phyloP scores from a whole-genome alignment of 2,329 filamentous ascomycete species.

The Mollisiaceae sp. region DNA sequence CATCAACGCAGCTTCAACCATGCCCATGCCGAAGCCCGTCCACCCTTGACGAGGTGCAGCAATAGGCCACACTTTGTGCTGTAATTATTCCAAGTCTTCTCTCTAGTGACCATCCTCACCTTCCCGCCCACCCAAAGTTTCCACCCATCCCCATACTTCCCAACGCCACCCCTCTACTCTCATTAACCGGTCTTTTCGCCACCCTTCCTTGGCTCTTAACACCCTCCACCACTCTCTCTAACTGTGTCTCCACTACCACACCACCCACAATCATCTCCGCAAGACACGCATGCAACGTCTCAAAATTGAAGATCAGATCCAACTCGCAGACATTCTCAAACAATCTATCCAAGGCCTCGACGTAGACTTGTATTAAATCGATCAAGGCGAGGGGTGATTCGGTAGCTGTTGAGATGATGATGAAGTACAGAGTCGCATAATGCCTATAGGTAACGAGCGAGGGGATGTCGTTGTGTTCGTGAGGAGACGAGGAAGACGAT shows the following conservation, averaged over 20 bases:
- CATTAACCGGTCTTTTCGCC: slow-evolving; percentile 79
- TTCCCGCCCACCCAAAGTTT: slow-evolving; percentile 43
- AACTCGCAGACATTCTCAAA: slow-evolving; percentile 99
- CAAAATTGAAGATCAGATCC: slow-evolving; percentile 97
- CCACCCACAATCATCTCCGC: slow-evolving; percentile 96
- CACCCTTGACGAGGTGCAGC: too few relatives aligned
- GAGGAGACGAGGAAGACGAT: slow-evolving; percentile 70
- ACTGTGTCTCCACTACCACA: slow-evolving; percentile 89
- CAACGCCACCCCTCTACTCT: slow-evolving; percentile 59
- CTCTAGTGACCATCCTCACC: slow-evolving; percentile 31
- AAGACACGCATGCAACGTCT: slow-evolving; percentile 89
- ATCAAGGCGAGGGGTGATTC: slow-evolving; percentile 95
- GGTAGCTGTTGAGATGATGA: slow-evolving; percentile 94
- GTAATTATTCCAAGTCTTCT: not conserved
- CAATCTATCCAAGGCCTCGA: slow-evolving; percentile 90
- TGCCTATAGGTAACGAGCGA: slow-evolving; percentile 97
- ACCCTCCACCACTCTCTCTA: slow-evolving; percentile 86
- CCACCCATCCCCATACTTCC: slow-evolving; percentile 45
- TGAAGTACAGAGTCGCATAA: slow-evolving; percentile 98
- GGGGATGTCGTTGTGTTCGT: slow-evolving; percentile 81
- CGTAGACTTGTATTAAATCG: slow-evolving; percentile 97
- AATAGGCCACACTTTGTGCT: not conserved
- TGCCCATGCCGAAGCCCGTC: too few relatives aligned
- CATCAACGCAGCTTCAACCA: too few relatives aligned
- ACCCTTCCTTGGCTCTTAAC: slow-evolving; percentile 79